Percentiles rank a stretch among this genome's conserved stretches.
phyloP scores from a whole-genome alignment of 2,329 filamentous ascomycete genomes.

The Rhynchosporium graminicola region DNA sequence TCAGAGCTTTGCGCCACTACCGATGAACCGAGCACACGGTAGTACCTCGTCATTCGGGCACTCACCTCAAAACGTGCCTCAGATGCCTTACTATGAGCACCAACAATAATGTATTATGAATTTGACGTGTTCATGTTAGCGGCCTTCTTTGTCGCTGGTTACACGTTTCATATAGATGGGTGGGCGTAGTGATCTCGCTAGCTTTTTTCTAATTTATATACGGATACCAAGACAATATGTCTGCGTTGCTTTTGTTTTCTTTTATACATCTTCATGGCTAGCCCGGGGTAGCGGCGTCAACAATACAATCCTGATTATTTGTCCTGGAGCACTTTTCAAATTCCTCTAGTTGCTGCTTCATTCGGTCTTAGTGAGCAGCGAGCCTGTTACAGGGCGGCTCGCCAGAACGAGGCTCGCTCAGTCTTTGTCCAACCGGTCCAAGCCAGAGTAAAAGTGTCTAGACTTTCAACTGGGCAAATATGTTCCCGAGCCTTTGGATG shows the following conservation, averaged over 20 bases:
- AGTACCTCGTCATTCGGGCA: conserved; percentile 36
- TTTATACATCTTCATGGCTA: conserved; percentile 12
- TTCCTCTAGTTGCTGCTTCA: not conserved
- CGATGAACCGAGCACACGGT: conserved; percentile 35
- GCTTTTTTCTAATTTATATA: conserved; percentile 21
- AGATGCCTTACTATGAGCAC: conserved; percentile 31
- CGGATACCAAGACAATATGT: conserved; percentile 36
- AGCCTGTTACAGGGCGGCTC: no score
- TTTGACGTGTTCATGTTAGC: conserved; percentile 14
- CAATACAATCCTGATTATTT: conserved; percentile 17
- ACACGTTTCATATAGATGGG: conserved; percentile 16
- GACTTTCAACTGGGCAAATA: no score
- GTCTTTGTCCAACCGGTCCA: no score
- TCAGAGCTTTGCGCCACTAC: conserved; percentile 32
- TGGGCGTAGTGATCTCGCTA: conserved; percentile 16
- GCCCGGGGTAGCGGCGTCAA: conserved; percentile 9
- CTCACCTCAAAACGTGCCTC: conserved; percentile 30
- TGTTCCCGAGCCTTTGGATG: no score
- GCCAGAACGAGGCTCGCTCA: no score
- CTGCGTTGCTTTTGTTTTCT: conserved; percentile 11
- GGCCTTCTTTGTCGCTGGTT: not conserved
- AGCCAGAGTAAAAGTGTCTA: no score
- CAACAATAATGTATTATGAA: conserved; percentile 24
- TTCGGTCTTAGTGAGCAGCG: no score
- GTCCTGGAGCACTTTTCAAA: not conserved